Conservation (phyloP, 2,329 filamentous ascomycete species). For the Didymella lethalis region DNA sequence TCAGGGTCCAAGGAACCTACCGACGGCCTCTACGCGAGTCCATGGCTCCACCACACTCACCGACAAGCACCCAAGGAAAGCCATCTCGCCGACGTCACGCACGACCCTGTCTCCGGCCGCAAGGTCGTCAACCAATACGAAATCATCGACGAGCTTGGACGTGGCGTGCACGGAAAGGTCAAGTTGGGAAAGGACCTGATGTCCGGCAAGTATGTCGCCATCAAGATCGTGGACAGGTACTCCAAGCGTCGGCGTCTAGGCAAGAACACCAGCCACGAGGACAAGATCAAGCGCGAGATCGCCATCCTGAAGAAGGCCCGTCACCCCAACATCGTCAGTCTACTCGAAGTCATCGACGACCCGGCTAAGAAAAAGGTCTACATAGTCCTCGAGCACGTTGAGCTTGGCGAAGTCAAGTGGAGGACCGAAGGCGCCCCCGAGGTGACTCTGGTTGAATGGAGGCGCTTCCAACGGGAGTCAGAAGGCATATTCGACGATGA, state of each 20-base stretch:
- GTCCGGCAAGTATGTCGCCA: constrained; percentile 82
- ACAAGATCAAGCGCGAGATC: constrained; percentile 93
- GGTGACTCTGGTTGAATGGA: constrained; percentile 82
- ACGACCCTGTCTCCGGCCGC: constrained; percentile 85
- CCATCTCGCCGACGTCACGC: constrained; percentile 88
- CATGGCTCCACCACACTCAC: constrained; percentile 60
- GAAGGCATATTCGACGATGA: constrained; percentile 56
- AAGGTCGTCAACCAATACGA: constrained; percentile 99
- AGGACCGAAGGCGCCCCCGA: constrained; percentile 85
- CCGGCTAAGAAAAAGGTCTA: constrained; percentile 97
- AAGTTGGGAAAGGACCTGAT: constrained; percentile 86
- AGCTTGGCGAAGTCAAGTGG: constrained; percentile 94
- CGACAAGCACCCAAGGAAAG: constrained; percentile 67
- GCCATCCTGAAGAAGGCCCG: constrained; percentile 98
- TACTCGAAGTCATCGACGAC: constrained; percentile 97
- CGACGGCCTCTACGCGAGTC: constrained; percentile 57
- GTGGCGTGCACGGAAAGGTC: constrained; percentile 96
- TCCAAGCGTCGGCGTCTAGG: constrained; percentile 94
- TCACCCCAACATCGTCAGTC: constrained; percentile 93
- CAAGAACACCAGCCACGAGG: constrained; percentile 71
- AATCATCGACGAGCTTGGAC: constrained; percentile 93
- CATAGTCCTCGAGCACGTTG: constrained; percentile 94
- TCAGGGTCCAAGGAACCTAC: constrained; percentile 40
- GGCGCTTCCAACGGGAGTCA: constrained; percentile 77
- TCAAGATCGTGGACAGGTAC: constrained; percentile 97